A percentile compares a stretch with the other conserved stretches of the same genome.
These are phyloP conservation scores for Sporothrix curviconia DNA, from an alignment of 2,329 filamentous ascomycete genomes.

Conservation along the genomic window DNA sequence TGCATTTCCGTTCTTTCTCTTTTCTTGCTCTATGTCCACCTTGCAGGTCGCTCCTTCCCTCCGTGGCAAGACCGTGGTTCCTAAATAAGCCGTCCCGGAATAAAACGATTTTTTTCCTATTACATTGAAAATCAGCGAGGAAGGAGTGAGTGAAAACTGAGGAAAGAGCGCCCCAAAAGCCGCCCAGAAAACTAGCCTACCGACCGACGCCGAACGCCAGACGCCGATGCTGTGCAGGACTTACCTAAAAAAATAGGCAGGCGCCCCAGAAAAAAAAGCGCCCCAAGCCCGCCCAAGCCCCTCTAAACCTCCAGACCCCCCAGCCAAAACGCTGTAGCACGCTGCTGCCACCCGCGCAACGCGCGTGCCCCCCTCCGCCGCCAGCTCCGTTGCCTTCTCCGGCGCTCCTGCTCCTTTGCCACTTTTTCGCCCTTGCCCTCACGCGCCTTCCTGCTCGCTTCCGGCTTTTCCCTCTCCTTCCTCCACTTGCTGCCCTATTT, in stretches of 20 bases:
- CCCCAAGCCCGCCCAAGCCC: conserved; percentile 4
- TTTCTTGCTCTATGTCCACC: neutral
- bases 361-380: conserved; percentile 13
- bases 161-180: neutral
- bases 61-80: neutral
- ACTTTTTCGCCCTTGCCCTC: conserved; percentile 5
- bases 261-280: neutral
- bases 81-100: neutral
- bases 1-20: neutral
- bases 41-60: neutral
- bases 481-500: conserved; percentile 13
- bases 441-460: conserved; percentile 15
- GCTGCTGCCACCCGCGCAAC: conserved; percentile 7
- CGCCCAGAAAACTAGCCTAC: conserved; percentile 8
- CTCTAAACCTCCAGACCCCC: conserved; percentile 1
- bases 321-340: neutral
- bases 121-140: neutral
- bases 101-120: neutral
- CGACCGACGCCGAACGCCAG: conserved; percentile 9
- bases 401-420: conserved; percentile 8
- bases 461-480: conserved; percentile 16
- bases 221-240: neutral
- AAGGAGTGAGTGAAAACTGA: no score
- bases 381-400: conserved; percentile 16
- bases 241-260: neutral